Evolutionary conservation across 306 rosid species (phyloP).

Genomic region (Vigna trinervia): DNA sequence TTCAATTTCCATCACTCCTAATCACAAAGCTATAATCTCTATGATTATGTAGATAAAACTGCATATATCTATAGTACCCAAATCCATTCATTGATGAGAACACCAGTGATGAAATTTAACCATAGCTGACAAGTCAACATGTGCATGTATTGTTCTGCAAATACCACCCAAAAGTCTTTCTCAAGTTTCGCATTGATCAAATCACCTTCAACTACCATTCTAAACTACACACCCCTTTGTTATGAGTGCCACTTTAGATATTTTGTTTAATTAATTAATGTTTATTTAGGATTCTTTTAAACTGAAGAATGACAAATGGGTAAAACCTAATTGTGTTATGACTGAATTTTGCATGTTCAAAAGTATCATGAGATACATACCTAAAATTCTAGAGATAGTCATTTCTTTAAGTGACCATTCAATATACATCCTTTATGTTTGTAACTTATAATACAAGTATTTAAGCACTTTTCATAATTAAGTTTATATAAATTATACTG

Average conservation of each 20-base stretch:
- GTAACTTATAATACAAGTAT: not conserved
- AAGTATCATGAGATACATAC: not conserved
- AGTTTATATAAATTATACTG: not conserved
- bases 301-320: not conserved
- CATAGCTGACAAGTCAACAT: not conserved
- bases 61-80: not conserved
- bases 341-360: not conserved
- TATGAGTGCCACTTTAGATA: not conserved
- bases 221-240: conserved; percentile 4
- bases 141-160: not conserved
- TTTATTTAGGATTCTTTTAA: not conserved
- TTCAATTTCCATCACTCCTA: not conserved
- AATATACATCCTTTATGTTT: not conserved
- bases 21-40: not conserved
- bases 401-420: not conserved
- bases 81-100: not conserved
- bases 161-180: not conserved
- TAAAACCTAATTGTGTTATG: conserved; percentile 21
- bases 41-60: not conserved
- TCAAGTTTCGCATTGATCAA: conserved; percentile 5
- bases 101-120: not conserved
- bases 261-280: not conserved
- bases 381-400: not conserved
- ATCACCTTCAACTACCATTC: conserved; percentile 8
- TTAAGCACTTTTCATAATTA: not conserved